phyloP scores from a whole-genome alignment of 345 rosid genomes.

The Rhodamnia rubescens region DNA sequence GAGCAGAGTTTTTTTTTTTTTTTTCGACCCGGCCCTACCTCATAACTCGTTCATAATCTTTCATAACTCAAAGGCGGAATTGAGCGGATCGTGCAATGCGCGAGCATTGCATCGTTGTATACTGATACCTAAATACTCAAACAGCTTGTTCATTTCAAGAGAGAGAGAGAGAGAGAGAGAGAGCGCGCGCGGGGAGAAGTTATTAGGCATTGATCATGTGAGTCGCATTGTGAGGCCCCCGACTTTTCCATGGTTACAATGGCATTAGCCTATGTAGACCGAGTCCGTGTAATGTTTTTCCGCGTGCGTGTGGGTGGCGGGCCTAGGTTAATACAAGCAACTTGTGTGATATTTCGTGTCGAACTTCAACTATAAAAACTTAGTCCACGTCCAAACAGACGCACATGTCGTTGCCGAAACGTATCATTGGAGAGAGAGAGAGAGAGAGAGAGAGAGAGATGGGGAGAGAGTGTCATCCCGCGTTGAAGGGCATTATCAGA shows the following conservation, averaged over 20 bases:
- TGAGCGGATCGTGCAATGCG: neutral
- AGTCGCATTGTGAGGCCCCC: neutral
- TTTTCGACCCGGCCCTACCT: neutral
- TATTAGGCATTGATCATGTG: neutral
- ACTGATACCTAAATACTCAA: neutral
- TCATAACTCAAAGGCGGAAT: neutral
- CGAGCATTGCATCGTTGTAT: neutral
- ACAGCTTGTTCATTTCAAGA: neutral
- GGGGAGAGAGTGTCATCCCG: constrained; percentile 13
- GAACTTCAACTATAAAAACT: neutral
- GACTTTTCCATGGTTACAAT: neutral
- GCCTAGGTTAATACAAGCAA: neutral
- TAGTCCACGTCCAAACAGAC: neutral
- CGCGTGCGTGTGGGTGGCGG: neutral
- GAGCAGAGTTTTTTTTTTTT: neutral
- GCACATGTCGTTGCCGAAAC: neutral
- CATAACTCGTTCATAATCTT: neutral
- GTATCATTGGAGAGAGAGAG: neutral
- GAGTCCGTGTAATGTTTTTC: neutral
- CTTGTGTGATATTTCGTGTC: neutral
- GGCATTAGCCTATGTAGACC: neutral
- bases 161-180: too few species aligned
- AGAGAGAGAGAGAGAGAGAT: neutral
- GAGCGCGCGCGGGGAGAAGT: neutral
- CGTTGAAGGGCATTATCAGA: constrained; percentile 15